Conservation (phyloP, 495 filamentous ascomycete genomes). For the Pyronema domesticum region DNA sequence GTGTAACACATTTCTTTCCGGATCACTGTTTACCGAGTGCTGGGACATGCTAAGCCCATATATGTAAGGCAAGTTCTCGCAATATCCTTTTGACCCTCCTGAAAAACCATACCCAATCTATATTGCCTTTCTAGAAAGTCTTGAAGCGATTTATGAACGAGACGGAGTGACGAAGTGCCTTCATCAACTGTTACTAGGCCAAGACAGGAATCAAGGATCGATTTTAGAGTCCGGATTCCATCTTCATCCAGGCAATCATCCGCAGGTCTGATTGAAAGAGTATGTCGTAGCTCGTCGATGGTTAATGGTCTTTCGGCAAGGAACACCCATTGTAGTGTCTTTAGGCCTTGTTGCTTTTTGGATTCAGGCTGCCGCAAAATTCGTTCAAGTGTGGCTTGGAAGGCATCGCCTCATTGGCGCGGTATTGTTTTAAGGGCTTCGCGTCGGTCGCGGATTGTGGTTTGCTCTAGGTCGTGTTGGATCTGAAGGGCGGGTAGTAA, state of each 20-base stretch:
- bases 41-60: too few species aligned
- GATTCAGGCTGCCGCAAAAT: neutral
- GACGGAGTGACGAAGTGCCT: neutral
- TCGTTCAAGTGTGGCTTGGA: neutral
- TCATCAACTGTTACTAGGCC: neutral
- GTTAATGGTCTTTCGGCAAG: neutral
- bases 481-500: neutral
- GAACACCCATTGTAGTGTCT: neutral
- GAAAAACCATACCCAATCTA: too few species aligned
- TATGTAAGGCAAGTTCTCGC: neutral
- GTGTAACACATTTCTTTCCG: neutral
- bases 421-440: neutral
- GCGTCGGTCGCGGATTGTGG: neutral
- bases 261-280: neutral
- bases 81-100: neutral
- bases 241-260: neutral
- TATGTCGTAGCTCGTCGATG: neutral
- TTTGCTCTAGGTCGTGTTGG: neutral
- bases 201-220: neutral
- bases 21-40: neutral
- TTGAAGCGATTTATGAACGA: neutral
- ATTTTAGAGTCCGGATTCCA: neutral
- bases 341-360: neutral
- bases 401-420: neutral
- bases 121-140: neutral